Evolutionary conservation across 2,329 filamentous ascomycete genomes (phyloP).

Genomic region (Colletotrichum cuscutae): DNA sequence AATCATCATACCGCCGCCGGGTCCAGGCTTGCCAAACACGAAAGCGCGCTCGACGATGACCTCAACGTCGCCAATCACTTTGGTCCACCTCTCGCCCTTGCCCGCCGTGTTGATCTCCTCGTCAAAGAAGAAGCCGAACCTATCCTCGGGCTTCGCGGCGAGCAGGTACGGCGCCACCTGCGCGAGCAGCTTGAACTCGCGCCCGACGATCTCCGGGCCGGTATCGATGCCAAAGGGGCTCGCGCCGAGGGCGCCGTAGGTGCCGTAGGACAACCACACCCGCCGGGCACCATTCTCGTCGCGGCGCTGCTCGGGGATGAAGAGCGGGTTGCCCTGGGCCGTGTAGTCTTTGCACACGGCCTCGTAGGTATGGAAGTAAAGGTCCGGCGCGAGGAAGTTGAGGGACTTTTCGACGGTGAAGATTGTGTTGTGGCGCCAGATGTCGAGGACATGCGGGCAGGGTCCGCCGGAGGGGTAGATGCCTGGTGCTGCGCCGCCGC

Average conservation of each 20-base stretch:
- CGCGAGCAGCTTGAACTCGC: slow-evolving; percentile 45
- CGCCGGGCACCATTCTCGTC: slow-evolving; percentile 56
- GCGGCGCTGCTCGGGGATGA: slow-evolving; percentile 63
- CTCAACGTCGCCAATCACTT: slow-evolving; percentile 45
- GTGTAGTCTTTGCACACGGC: slow-evolving; percentile 54
- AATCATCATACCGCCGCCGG: slow-evolving; percentile 51
- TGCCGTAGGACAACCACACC: slow-evolving; percentile 54
- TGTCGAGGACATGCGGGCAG: slow-evolving; percentile 46
- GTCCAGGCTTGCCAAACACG: slow-evolving; percentile 51
- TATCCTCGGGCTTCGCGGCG: slow-evolving; percentile 42
- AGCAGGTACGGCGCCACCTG: slow-evolving; percentile 43
- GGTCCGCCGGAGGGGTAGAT: slow-evolving; percentile 50
- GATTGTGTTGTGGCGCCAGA: slow-evolving; percentile 51
- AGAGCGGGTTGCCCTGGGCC: slow-evolving; percentile 55
- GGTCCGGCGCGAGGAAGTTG: slow-evolving; percentile 58
- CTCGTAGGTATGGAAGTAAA: slow-evolving; percentile 61
- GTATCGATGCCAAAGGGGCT: slow-evolving; percentile 54
- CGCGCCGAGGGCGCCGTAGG: slow-evolving; percentile 49
- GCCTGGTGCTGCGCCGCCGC: slow-evolving; percentile 47
- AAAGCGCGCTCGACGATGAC: slow-evolving; percentile 50
- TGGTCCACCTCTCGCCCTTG: slow-evolving; percentile 41
- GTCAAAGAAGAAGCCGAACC: slow-evolving; percentile 50
- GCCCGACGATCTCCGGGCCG: slow-evolving; percentile 41
- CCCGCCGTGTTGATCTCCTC: slow-evolving; percentile 43
- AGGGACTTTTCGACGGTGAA: slow-evolving; percentile 43